Evolutionary conservation across 371 early-diverging fungal species (phyloP).

Genomic region (Mortierella sp.): DNA sequence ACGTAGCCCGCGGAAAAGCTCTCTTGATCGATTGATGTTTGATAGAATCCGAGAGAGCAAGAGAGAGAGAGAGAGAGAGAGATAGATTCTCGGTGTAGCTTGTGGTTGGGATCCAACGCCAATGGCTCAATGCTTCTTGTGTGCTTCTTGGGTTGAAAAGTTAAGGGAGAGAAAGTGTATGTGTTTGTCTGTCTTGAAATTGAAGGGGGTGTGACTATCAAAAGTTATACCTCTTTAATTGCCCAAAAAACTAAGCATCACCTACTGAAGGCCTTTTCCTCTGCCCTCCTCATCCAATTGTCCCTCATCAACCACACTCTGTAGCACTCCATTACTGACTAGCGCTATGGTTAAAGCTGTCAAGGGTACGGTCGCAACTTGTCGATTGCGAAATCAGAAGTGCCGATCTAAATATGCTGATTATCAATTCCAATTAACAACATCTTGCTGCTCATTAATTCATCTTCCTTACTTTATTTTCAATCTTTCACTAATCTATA

Average conservation of each 20-base stretch:
- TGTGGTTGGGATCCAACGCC: too few relatives aligned
- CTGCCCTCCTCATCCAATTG: not conserved
- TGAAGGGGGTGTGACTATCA: too few relatives aligned
- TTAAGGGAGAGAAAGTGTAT: too few relatives aligned
- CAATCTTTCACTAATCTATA: not conserved
- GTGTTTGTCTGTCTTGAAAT: too few relatives aligned
- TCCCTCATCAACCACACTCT: not conserved
- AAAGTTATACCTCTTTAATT: too few relatives aligned
- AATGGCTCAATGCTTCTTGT: too few relatives aligned
- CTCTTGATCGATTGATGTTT: not conserved
- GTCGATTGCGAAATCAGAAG: too few relatives aligned
- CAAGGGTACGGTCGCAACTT: conserved; percentile 25
- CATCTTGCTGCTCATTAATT: not conserved
- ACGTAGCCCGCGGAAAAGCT: not conserved
- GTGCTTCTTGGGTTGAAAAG: too few relatives aligned
- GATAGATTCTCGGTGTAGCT: too few relatives aligned
- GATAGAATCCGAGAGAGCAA: not conserved
- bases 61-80: not conserved
- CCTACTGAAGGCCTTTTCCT: too few relatives aligned
- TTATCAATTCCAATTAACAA: not conserved
- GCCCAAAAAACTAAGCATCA: too few relatives aligned
- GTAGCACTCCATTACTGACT: not conserved
- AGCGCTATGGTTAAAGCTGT: conserved; percentile 48
- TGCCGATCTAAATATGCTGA: too few relatives aligned
- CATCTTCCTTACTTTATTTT: not conserved